Base-by-base conservation (phyloP, 495 filamentous ascomycete species). In the Xylaria intraflava region DNA sequence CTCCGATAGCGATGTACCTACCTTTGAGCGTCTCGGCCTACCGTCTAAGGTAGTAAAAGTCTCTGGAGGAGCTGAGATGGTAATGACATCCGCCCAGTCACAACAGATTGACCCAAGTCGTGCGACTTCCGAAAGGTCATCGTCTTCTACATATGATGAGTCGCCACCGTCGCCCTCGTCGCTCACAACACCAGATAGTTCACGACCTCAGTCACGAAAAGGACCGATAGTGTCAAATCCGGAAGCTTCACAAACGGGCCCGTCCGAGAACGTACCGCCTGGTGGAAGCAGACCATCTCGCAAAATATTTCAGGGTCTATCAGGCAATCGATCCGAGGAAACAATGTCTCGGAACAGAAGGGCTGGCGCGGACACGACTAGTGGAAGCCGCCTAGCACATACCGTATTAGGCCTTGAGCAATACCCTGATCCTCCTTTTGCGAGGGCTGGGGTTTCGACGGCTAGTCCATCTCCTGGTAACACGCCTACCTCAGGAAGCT, bases 101-200 rank as follows among this genome's bases (percentile, higher is more conserved):
- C 58, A 64, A 35, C 58, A 62, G n/a, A 62, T 56, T 1, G 57
- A 64, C 22, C 64, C 56, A n/a, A 66, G 64, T 35, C 56, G 58
- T 8, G 54, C 56, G 9, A 64, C 46, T 12, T 77, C 73, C 0
- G 74, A 77, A 46, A 68, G 69, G 19, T 77, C 74, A 0, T 76
- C 72, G 8, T 76, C 74, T 12, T 77, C 74, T 0, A 69, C 64
- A 16, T 70, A 62, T 12, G 72, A 73, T 48, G 74, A 77, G 48
- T 58, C 58, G 7, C 74, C 73, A 16, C 65, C 68, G 1, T 69
- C 68, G 17, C 65, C 71, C 1, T 69, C 68, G 1, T 64, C 66
- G 26, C 61, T 61, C 3, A 72, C 69, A 11, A 78, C 74, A 2
- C 73, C 75, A 10, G 71, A 77, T 46, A 75, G 72, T 3, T 76